Conservation (phyloP, 306 rosid genomes). For the Sphenostylis stenocarpa region DNA sequence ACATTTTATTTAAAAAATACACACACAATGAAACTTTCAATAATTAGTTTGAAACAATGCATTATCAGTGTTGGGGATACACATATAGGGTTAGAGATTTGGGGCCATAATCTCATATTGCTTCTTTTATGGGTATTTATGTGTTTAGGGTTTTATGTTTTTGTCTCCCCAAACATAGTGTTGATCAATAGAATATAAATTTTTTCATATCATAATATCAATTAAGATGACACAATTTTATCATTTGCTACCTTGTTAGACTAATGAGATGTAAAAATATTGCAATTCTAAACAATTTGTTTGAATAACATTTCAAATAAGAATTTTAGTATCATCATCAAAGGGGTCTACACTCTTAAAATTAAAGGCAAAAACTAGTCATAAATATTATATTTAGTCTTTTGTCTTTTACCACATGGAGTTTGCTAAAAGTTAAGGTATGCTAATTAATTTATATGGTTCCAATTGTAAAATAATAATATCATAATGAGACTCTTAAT, state of each 20-base stretch:
- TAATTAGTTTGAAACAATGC: neutral
- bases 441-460: neutral
- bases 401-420: neutral
- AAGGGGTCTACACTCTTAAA: neutral
- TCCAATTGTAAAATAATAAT: neutral
- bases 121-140: no score
- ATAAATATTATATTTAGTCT: neutral
- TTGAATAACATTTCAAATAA: neutral
- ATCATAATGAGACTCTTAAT: neutral
- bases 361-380: neutral
- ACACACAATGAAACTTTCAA: neutral
- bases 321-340: neutral
- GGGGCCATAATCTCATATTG: no score
- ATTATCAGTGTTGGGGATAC: no score
- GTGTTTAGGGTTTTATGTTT: no score
- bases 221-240: no score
- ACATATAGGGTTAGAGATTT: no score
- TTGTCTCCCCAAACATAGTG: no score
- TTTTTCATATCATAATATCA: no score
- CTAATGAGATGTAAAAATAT: no score
- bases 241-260: no score
- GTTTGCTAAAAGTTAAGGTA: constrained; percentile 4
- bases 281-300: no score
- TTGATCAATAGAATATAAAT: no score
- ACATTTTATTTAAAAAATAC: neutral